Percentiles rank a stretch among this genome's conserved stretches.
Evolutionary conservation across 371 early-diverging fungal species (phyloP).

Genomic region (Scutellospora calospora): DNA sequence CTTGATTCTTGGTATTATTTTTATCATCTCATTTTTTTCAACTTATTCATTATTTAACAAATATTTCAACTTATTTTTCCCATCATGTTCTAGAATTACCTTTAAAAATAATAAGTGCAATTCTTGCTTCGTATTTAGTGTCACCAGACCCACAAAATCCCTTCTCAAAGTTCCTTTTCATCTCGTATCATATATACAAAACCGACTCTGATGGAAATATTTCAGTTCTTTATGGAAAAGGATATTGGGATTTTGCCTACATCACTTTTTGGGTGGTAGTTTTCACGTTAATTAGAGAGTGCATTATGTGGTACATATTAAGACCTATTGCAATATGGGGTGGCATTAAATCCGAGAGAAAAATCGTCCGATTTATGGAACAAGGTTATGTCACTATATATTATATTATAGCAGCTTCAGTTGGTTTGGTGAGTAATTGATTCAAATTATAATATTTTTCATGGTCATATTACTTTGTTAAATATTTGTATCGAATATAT

Average conservation of each 20-base stretch:
- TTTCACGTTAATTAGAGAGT: constrained; percentile 72
- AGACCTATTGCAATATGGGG: constrained; percentile 62
- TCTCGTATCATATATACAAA: constrained; percentile 12
- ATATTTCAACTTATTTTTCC: too few relatives aligned
- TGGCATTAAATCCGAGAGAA: constrained; percentile 61
- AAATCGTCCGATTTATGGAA: constrained; percentile 72
- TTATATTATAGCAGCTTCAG: constrained; percentile 63
- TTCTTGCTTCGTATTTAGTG: constrained; percentile 1
- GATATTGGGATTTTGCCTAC: constrained; percentile 64
- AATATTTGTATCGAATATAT: background rate
- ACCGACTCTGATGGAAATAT: background rate
- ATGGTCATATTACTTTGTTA: background rate
- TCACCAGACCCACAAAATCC: constrained; percentile 18
- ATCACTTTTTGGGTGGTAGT: constrained; percentile 72
- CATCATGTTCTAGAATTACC: constrained; percentile 19
- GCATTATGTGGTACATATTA: constrained; percentile 65
- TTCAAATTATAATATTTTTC: background rate
- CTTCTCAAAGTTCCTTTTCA: constrained; percentile 30
- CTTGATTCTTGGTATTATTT: background rate
- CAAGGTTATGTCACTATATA: constrained; percentile 68
- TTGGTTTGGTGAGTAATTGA: constrained; percentile 62
- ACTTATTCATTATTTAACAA: too few relatives aligned
- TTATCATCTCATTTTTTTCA: background rate
- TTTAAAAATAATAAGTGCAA: constrained; percentile 17
- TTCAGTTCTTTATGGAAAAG: constrained; percentile 51